Evolutionary conservation across 768 basidiomycete species (phyloP).

Genomic region (Pisolithus orientalis): DNA sequence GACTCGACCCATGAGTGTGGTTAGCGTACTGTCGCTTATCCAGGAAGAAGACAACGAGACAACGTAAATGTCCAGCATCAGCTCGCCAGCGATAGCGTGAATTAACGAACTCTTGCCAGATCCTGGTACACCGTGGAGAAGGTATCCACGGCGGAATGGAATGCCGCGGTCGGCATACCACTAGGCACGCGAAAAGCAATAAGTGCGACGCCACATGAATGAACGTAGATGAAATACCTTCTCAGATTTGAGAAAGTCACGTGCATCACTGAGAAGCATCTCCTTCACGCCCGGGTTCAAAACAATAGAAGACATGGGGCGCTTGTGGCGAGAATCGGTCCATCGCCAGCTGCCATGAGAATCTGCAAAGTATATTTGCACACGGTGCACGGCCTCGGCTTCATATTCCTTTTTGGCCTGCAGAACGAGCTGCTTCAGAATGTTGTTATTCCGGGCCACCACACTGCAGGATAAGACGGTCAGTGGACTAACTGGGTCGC

Average conservation of each 20-base stretch:
- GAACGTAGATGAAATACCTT: slow-evolving; percentile 42
- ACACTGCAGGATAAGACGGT: slow-evolving; percentile 41
- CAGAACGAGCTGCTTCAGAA: slow-evolving; percentile 83
- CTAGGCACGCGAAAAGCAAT: slow-evolving; percentile 26
- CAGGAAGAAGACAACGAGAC: slow-evolving; percentile 80
- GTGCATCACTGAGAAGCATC: slow-evolving; percentile 76
- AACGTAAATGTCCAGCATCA: slow-evolving; percentile 89
- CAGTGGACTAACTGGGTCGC: slow-evolving; percentile 3
- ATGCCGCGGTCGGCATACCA: slow-evolving; percentile 95
- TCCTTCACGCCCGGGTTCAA: slow-evolving; percentile 86
- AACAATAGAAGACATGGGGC: slow-evolving; percentile 84
- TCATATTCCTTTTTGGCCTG: slow-evolving; percentile 89
- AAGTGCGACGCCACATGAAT: neutral
- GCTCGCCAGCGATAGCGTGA: slow-evolving; percentile 81
- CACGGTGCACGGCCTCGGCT: slow-evolving; percentile 78
- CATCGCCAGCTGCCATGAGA: slow-evolving; percentile 84
- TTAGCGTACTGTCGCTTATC: slow-evolving; percentile 84
- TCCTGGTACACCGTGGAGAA: slow-evolving; percentile 79
- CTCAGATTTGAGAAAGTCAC: slow-evolving; percentile 79
- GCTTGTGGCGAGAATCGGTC: slow-evolving; percentile 83
- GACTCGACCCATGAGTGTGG: slow-evolving; percentile 81
- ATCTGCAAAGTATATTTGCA: slow-evolving; percentile 88
- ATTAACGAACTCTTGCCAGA: slow-evolving; percentile 85
- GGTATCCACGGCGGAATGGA: slow-evolving; percentile 84
- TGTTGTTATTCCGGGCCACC: slow-evolving; percentile 75